Evolutionary conservation across 306 rosid genomes (phyloP).

Genomic region (Aeschynomene evenia): DNA sequence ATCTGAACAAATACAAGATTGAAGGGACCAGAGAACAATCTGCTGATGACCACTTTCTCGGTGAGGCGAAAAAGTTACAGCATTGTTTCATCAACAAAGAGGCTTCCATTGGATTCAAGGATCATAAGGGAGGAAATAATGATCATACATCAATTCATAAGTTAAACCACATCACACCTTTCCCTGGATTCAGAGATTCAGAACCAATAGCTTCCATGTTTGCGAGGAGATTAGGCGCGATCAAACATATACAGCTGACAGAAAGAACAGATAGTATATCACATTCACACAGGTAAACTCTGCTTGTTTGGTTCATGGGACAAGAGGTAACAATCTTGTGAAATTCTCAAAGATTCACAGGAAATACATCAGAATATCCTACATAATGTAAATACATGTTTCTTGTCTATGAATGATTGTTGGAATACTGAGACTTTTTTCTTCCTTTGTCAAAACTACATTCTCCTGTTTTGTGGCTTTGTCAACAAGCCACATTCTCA

Average conservation of each 20-base stretch:
- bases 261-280: conserved; percentile 31
- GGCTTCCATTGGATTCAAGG: conserved; percentile 29
- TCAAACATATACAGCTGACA: conserved; percentile 50
- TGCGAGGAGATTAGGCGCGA: conserved; percentile 73
- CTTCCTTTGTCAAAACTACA: neutral
- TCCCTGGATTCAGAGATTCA: conserved; percentile 39
- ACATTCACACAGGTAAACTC: conserved; percentile 28
- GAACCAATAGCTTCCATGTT: conserved; percentile 61
- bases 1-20: conserved; percentile 27
- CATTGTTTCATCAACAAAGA: conserved; percentile 30
- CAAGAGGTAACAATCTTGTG: conserved; percentile 45
- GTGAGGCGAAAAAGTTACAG: conserved; percentile 34
- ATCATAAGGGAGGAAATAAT: conserved; percentile 27
- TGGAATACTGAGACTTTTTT: neutral
- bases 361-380: conserved; percentile 39
- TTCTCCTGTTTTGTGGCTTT: neutral
- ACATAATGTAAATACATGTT: conserved; percentile 29
- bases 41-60: conserved; percentile 27
- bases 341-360: conserved; percentile 43
- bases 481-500: neutral
- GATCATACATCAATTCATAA: conserved; percentile 34
- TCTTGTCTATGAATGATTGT: conserved; percentile 36
- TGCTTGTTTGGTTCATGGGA: conserved; percentile 52
- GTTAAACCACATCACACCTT: conserved; percentile 26
- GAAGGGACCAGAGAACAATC: conserved; percentile 33